Base-by-base conservation (phyloP, 441 rosid genomes). In the Adansonia gregorii region DNA sequence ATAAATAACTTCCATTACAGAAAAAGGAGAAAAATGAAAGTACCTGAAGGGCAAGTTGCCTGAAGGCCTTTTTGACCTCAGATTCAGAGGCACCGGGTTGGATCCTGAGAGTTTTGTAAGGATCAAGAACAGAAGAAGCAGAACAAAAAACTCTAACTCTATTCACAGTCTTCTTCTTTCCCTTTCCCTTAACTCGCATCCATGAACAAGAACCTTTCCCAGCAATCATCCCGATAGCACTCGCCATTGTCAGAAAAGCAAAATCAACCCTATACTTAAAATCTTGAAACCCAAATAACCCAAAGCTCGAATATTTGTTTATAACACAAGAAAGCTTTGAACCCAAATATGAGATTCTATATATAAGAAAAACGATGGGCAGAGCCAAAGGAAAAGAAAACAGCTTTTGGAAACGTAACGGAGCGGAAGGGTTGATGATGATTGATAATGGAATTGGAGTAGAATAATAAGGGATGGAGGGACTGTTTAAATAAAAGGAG, bases 31-130 rank as follows among this genome's bases (percentile, higher is more conserved):
- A 43, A 3, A 73, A 54, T 55, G n/a, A 56, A 20, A 52, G n/a
- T 14, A 95, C 98, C 98, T 92, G 89, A 72, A 91, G 78, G 7
- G 94, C 98, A 55, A 95, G 99, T 78, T 85, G 86, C 64, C 98
- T 80, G 79, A 93, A 95, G 66, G 99, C 98, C 76, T 89, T 90
- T 81, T 85, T 91, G 86, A 95, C 96, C 85, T 95, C 96, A 22
- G 90, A 87, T 82, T 92, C 98, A 41, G 96, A 89, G 3, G 98
- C 96, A 76, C 87, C 94, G 17, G 85, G 98, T 60, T 85, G 87
- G 87, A 95, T 87, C 91, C 77, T 82, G 9, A 95, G 91, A 0
- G 95, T 93, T 74, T 90, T 85, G 75, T 90, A 93, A 0, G 96
- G 94, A 84, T 95, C 97, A 86, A 80, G 75, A 0, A 87, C 86